Evolutionary conservation across 371 early-diverging fungal species (phyloP), one percentile per base, ranked within the genome.

Genomic region (Apophysomyces elegans): DNA sequence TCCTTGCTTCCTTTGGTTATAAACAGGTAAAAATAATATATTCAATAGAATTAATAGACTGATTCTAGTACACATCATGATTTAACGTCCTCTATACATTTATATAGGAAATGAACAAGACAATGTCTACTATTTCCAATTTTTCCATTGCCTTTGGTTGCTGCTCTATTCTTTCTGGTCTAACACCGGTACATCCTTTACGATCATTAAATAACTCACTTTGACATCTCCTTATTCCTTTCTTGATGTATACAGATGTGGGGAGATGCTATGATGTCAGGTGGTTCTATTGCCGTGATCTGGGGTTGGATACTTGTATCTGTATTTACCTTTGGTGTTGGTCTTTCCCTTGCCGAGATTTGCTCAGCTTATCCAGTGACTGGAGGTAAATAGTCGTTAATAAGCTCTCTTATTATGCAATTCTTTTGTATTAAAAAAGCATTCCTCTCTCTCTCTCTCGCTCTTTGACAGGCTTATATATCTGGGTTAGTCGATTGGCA

Each of bases 241-340:
- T 38, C 37, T 39, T 13, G 37, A 45, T 5, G 4, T 11, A 37
- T 26, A 3, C 70, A 76, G 76, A 70, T 86, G 63, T 86, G 81
- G 70, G 84, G 84, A 35, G 73, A 83, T 58, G 88, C 86, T 32
- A 78, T 91, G 79, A 76, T 79, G 66, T 79, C 84, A 14, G 92
- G 89, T 59, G 92, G 92, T 8, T 88, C 90, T 5, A 82, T 87
- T 61, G 84, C 86, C 9, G 79, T 90, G 47, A 79, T 88, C 39
- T 90, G 90, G 90, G 90, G 90, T 39, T 91, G 89, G 88, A 56
- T 90, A 35, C 59, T 88, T 16, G 88, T 88, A 8, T 82, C 86
- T 11, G 50, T 84, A 63, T 87, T 89, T 61, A 87, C 89, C 1
- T 77, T 90, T 73, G 75, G 80, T 64, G 82, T 90, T 13, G 92